Base-by-base conservation (phyloP, 176 grass and related monocot species). In the Carex pumila region DNA sequence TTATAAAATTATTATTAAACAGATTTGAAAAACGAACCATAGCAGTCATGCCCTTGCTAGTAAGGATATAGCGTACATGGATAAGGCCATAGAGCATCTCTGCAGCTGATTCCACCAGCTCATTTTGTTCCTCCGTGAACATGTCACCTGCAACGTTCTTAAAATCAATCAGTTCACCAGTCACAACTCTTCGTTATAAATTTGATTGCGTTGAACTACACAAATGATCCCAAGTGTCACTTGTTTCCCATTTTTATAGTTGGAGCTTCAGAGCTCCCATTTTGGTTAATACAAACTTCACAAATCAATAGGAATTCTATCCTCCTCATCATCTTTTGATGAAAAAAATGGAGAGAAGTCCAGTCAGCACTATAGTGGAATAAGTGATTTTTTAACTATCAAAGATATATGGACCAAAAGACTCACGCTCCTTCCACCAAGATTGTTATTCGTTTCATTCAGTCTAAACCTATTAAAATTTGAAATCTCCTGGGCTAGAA, bases 71-170 rank as follows among this genome's bases (percentile, higher is more conserved):
- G 36, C 95, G 89, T 58, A 87, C 82, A 92, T 98, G 95, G 82
- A 98, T 95, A 82, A 98, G 85, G 67, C 95, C 95, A 79, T 98
- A 98, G 39, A 98, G 71, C 92, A 98, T 98, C 91, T 98, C 95
- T 45, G 95, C 95, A 86, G 92, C 94, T 65, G 92, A 98, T 86
- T 98, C 95, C 6, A 98, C 90, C 73, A 98, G 85, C 84, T 95
- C 91, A 71, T 95, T 93, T 87, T 95, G 95, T 85, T 98, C 95
- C 80, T 98, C 95, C 4, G 95, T 95, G 73, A 93, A 98, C 70
- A 93, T 89, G 79, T 98, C 95, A 80, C 91, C 95, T 95, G 66
- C 64, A 84, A 17, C 58, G 14, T 81, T 87, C 25, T 58, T 73
- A 83, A 68, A 55, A 81, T 61, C 52, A 63, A 55, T 68, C 47